Conservation (phyloP, 257 asterid species). For the Forsythia suspensa region DNA sequence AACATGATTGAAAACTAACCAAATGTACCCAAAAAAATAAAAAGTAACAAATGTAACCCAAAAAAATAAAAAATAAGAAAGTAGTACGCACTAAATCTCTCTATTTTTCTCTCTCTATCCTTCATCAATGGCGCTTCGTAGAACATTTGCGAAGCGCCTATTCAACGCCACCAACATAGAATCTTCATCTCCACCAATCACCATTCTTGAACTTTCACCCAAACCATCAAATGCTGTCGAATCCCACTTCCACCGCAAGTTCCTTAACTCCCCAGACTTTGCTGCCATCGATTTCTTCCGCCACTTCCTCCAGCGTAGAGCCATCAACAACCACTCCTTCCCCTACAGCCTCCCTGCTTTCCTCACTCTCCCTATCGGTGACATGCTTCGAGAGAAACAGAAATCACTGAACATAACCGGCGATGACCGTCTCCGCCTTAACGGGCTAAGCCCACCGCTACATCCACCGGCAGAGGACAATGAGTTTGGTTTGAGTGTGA, state of each 20-base stretch:
- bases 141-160: slow-evolving; percentile 31
- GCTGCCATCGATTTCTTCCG: slow-evolving; percentile 35
- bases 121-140: slow-evolving; percentile 65
- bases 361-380: slow-evolving; percentile 61
- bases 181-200: background rate
- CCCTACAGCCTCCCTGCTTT: slow-evolving; percentile 47
- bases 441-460: slow-evolving; percentile 31
- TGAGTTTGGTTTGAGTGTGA: slow-evolving; percentile 30
- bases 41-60: too few relatives aligned
- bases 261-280: slow-evolving; percentile 29
- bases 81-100: slow-evolving; percentile 11
- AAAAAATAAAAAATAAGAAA: too few relatives aligned
- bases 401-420: slow-evolving; percentile 36
- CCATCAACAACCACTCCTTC: slow-evolving; percentile 47
- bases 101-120: slow-evolving; percentile 1
- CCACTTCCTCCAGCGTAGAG: slow-evolving; percentile 52
- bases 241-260: slow-evolving; percentile 28
- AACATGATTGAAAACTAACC: too few relatives aligned
- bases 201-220: background rate
- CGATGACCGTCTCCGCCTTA: slow-evolving; percentile 35
- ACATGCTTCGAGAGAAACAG: slow-evolving; percentile 56
- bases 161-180: slow-evolving; percentile 19
- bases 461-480: slow-evolving; percentile 8
- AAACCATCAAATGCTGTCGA: slow-evolving; percentile 23
- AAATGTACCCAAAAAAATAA: too few relatives aligned